Base-by-base conservation (phyloP, 2,329 filamentous ascomycete species). In the Penicillium rolfsii region DNA sequence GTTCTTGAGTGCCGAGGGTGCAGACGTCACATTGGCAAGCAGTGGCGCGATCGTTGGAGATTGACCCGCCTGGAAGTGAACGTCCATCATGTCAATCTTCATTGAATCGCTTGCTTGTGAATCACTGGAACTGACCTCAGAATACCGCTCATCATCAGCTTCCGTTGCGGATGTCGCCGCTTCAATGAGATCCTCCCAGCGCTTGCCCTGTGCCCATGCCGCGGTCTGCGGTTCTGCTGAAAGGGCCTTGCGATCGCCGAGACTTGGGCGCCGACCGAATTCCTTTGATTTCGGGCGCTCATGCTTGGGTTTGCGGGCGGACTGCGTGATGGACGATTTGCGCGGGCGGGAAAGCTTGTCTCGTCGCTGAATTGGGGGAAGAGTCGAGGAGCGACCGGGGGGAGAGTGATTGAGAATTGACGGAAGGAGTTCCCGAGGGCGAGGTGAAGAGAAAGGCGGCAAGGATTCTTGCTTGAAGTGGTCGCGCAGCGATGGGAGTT, bases 151-250 rank as follows among this genome's bases (percentile, higher is more conserved):
- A 75, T 96, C 92, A 73, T 95, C 85, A 70, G 89, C 94, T 79
- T 96, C 93, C 3, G 92, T 96, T 30, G 93, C 93, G 63, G 92
- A 97, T 35, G 94, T 93, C 57, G 91, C 94, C 55, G 94, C 94
- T 77, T 97, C 93, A 66, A 98, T 96, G 62, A 98, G 83, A 76
- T 98, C 94, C 77, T 97, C 92, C 95, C 94, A 98, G 71, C 94
- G 85, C 80, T 95, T 96, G 66, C 91, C 93, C 78, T 91, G 87
- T 52, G 85, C 81, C 70, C 84, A 86, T 19, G 84, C 90, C 61
- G 90, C 89, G 22, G 86, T 87, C 59, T 89, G 86, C 26, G 93
- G 93, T 77, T 97, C 94, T 45, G 91, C 91, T 16, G 92, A 96
- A 67, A 91, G 85, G 58, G 92, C 91, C 78, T 97, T 96, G 64